Evolutionary conservation across 257 asterid species (phyloP), one percentile per base, ranked within the genome.

Genomic region (Ilex aquifolium): DNA sequence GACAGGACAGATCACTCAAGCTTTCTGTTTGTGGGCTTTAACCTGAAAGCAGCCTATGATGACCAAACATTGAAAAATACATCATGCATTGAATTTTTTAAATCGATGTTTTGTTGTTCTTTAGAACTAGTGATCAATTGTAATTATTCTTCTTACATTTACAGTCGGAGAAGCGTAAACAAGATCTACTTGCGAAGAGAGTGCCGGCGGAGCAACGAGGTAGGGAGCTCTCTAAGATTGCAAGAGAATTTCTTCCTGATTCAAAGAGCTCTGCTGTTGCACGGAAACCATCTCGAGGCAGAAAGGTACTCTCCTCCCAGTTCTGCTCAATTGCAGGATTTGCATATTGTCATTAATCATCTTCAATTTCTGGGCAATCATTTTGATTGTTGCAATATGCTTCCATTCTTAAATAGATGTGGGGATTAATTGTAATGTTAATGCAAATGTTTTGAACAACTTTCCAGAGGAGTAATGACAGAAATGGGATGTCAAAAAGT

Each of bases 401-500:
- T 7, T 3, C 31, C 10, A 53, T 7, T 15, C 31, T 21, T 17
- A 53, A 2, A 6, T 15, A 3, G 15, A 53, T 15, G 15, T 15
- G 11, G 15, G 27, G 57, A 7, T 2, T 53, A 7, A 6, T 15
- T 21, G 4, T 6, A 15, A 53, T 53, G 11, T 15, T 10, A 21
- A 21, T 21, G 27, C 27, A 21, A 21, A 15, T 7, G 10, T 17
- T 14, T 1, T 15, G 27, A 6, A 6, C 30, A 6, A 17, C 71
- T 70, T 66, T 75, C 46, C 77, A 93, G 99, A 89, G 81, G 78
- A 87, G 91, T 75, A 79, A 73, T 56, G 96, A 84, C 75, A 80
- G 75, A 78, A 68, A 44, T 76, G 71, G 80, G 67, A 59, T 74
- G 70, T 80, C 96, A 61, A 80, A 59, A 16, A 77, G 55, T 65